Evolutionary conservation across 116 monocot genomes (phyloP).

Genomic region (Trichopus zeylanicus): DNA sequence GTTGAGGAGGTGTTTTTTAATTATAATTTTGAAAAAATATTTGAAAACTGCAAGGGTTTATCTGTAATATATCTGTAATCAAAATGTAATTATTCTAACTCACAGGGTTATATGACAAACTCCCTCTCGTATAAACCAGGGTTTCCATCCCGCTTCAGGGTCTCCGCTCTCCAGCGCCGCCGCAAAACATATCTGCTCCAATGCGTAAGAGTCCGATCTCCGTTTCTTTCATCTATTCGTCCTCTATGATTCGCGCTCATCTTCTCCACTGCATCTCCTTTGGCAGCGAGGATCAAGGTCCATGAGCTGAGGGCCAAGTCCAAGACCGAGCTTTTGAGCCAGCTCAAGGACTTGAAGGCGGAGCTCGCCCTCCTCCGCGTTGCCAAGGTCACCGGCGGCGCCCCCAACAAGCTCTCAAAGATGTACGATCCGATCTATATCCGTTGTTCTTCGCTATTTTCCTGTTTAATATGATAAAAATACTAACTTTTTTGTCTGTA

Average conservation of each 20-base stretch:
- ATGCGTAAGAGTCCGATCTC: not conserved
- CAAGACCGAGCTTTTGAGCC: slow-evolving; percentile 39
- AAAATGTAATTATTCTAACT: no score
- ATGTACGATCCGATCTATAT: slow-evolving; percentile 21
- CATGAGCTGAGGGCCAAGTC: slow-evolving; percentile 50
- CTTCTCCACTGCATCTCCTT: not conserved
- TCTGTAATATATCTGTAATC: no score
- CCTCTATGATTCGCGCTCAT: not conserved
- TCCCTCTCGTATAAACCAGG: no score
- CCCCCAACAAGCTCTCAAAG: slow-evolving; percentile 61
- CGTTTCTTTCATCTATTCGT: not conserved
- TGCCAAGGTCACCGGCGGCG: slow-evolving; percentile 54
- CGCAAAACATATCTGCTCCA: no score
- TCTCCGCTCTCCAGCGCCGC: no score
- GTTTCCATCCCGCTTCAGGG: no score
- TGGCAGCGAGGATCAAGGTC: slow-evolving; percentile 31
- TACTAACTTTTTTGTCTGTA: not conserved
- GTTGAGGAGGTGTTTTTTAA: no score
- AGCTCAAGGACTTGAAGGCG: slow-evolving; percentile 52
- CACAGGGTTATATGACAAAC: no score
- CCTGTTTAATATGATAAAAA: no score
- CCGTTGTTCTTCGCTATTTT: not conserved
- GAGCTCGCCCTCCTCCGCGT: slow-evolving; percentile 56
- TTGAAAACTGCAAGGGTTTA: no score
- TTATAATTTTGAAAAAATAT: no score